Base-by-base conservation (phyloP, 1,139 yeast species). In the Candida sanyaensis region DNA sequence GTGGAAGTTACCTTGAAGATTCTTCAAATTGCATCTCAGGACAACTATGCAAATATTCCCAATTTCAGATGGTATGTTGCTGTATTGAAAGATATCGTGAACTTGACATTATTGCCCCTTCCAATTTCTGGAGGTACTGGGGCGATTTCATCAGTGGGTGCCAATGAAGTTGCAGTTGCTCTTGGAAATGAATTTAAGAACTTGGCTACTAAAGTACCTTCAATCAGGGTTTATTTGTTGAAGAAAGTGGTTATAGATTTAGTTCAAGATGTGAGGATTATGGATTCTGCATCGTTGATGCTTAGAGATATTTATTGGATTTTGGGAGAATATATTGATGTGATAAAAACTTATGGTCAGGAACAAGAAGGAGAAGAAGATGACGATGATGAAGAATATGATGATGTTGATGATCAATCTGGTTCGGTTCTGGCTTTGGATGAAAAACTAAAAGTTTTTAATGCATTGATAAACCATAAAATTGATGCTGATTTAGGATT, bases 61-160 rank as follows among this genome's bases (percentile, higher is more conserved):
- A 89, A 91, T 58, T 93, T 93, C 66, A 88, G 82, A 47, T 95
- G 98, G 99, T 91, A 87, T 61, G 71, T 87, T 32, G 84, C 86
- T 0, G 89, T 90, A 1, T 71, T 92, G 44, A 80, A 79, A 31
- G 97, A 91, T 58, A 70, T 92, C 24, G 73, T 86, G 6, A 77
- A 79, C 44, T 68, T 86, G 45, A 77, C 86, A 0, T 71, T 81
- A 31, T 60, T 75, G 37, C 71, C 74, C 1, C 49, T 53, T 8
- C 43, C 57, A 5, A 45, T 58, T 12, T 44, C 63, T 6, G 50
- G 60, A 2, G 51, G 50, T 50, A 21, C 46, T 13, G 44, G 28
- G 3, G 44, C 63, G 1, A 52, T 68, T 1, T 73, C 77, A 4
- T 59, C 59, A 1, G 60, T 60, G n/a, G 60, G 67, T 36, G 62